Evolutionary conservation across 164 flowering plant species (phyloP), one percentile per base, ranked within the genome.

Genomic region (Liriodendron chinense): DNA sequence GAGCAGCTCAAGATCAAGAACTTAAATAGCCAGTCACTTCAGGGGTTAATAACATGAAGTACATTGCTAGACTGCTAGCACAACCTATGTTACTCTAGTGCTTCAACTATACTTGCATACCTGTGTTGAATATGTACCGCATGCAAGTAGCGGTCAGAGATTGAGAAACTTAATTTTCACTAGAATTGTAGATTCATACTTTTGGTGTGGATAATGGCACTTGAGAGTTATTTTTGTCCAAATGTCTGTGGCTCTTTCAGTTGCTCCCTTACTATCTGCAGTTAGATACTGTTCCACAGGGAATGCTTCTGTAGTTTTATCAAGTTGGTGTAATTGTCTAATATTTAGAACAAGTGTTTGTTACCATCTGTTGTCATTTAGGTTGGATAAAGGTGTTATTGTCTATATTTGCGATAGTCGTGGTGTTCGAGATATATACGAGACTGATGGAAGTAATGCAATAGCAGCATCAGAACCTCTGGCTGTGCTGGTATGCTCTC

Each of bases 331-430:
- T 25, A 25, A 25, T 14, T 67, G 65, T 22, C 18, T 28, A 16
- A 16, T 9, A 67, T 67, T 3, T 7, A 25, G 43, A 34, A 64
- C 14, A 21, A n/a, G 24, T 64, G 22, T 24, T 64, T 26, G 25
- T 74, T 69, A 48, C 56, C 10, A 21, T 12, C 12, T 70, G 62
- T 72, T 47, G 84, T 2, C 22, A 20, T 79, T 62, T 86, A 96
- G 99, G 99, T 81, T 96, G 83, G 91, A 94, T 73, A 94, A 92
- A 84, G 99, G 99, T 75, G 94, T 96, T 23, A 96, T 94, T 59
- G 98, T 96, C 43, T 96, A 96, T 75, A 94, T 94, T 49, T 92
- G 98, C 82, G 99, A 96, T 83, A 89, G 92, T 73, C 91, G 86
- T 72, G 99, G 98, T 78, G 90, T 96, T 71, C 91, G 96, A 80